Conservation (phyloP, 1,139 yeast species). For the Scheffersomyces illinoinensis region DNA sequence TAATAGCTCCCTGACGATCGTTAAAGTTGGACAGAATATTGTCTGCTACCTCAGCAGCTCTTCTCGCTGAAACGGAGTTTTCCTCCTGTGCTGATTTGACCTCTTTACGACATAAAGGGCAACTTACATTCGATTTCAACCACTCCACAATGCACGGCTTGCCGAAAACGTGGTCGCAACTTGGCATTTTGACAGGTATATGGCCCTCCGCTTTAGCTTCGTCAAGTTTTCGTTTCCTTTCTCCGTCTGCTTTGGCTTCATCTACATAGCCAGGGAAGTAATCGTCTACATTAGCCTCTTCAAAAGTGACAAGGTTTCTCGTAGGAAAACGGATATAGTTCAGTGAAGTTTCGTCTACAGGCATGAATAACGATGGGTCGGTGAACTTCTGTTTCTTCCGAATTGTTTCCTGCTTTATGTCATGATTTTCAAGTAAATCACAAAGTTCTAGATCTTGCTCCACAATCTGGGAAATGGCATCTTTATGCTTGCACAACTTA, state of each 20-base stretch:
- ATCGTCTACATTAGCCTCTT: constrained; percentile 26
- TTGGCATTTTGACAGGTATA: constrained; percentile 45
- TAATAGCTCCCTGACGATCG: constrained; percentile 18
- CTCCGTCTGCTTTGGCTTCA: constrained; percentile 12
- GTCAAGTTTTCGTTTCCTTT: constrained; percentile 12
- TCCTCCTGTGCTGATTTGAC: constrained; percentile 32
- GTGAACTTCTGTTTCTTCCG: constrained; percentile 18
- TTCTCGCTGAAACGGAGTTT: constrained; percentile 17
- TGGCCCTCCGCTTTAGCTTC: constrained; percentile 27
- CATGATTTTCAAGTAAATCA: neutral
- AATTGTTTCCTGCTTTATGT: constrained; percentile 2
- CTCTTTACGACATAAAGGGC: constrained; percentile 49
- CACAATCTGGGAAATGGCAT: constrained; percentile 3
- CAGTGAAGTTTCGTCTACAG: constrained; percentile 34
- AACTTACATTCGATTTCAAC: constrained; percentile 42
- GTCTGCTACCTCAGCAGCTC: constrained; percentile 8
- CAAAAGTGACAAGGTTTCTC: constrained; percentile 25
- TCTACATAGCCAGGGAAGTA: constrained; percentile 33
- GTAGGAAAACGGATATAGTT: constrained; percentile 37
- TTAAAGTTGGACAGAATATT: constrained; percentile 11
- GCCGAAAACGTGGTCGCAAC: constrained; percentile 45
- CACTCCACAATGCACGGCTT: constrained; percentile 45
- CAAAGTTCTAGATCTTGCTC: constrained; percentile 11
- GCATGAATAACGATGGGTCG: constrained; percentile 43
- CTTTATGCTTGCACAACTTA: neutral